These are phyloP conservation scores for Lojkania enalia DNA, from an alignment of 2,329 filamentous ascomycete genomes.

Conservation along the genomic window DNA sequence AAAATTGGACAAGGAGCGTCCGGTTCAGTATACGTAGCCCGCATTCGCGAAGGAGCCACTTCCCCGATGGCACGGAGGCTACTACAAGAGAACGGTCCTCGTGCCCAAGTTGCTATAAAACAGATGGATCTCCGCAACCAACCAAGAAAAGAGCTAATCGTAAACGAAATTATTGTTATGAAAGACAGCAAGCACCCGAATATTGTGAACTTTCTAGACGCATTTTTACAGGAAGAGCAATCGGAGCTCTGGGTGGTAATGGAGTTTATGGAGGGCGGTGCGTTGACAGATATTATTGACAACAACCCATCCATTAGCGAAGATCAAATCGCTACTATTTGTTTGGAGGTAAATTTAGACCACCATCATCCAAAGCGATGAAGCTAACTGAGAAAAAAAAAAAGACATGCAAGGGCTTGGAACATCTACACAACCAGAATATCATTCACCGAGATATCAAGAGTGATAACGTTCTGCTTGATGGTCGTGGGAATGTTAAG, in stretches of 20 bases:
- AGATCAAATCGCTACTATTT: slow-evolving; percentile 97
- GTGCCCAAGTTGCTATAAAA: slow-evolving; percentile 95
- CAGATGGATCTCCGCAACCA: slow-evolving; percentile 99
- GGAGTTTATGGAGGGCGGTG: slow-evolving; percentile 99
- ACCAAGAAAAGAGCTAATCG: slow-evolving; percentile 95
- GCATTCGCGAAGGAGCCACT: slow-evolving; percentile 85
- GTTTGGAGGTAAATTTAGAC: slow-evolving; percentile 74
- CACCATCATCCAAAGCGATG: too few species aligned
- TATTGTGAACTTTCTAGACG: slow-evolving; percentile 98
- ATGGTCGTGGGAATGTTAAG: slow-evolving; percentile 94
- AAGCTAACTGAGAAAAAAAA: slow-evolving; percentile 28
- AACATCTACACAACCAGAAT: slow-evolving; percentile 92
- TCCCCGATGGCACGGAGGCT: slow-evolving; percentile 79
- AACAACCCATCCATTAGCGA: slow-evolving; percentile 94
- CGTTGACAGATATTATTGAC: slow-evolving; percentile 97
- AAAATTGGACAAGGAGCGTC: slow-evolving; percentile 99
- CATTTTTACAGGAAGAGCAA: slow-evolving; percentile 92
- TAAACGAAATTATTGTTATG: slow-evolving; percentile 99
- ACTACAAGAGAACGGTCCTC: slow-evolving; percentile 75
- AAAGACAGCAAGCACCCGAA: slow-evolving; percentile 98
- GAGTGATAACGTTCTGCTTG: slow-evolving; percentile 95
- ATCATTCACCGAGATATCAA: slow-evolving; percentile 99
- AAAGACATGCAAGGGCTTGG: slow-evolving; percentile 91
- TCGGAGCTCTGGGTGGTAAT: slow-evolving; percentile 99
- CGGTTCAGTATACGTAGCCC: slow-evolving; percentile 95